Percentiles rank a stretch among this genome's conserved stretches.
phyloP scores from a whole-genome alignment of 73 alveolate species.

The Tetrahymena malaccensis region DNA sequence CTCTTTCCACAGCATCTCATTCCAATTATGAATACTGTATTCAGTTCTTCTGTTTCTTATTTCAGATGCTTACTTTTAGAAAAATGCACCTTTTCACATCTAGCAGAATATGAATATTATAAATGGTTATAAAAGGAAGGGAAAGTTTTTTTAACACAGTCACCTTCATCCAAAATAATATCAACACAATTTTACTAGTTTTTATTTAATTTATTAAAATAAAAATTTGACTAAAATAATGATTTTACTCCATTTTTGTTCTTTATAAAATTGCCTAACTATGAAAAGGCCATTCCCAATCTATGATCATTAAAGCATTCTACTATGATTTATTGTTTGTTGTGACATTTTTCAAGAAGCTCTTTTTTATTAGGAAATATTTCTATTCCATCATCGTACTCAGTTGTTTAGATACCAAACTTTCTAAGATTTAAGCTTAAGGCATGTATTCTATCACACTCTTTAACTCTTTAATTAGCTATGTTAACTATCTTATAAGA shows the following conservation, averaged over 20 bases:
- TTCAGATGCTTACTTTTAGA: not conserved
- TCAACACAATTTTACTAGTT: not conserved
- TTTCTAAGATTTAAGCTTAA: constrained; percentile 12
- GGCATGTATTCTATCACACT: constrained; percentile 45
- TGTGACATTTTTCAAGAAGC: not conserved
- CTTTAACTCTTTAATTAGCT: constrained; percentile 46
- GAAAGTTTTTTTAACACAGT: constrained; percentile 44
- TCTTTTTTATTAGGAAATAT: not conserved
- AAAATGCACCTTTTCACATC: not conserved
- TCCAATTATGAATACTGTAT: constrained; percentile 32
- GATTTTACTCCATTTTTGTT: not conserved
- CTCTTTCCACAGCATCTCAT: constrained; percentile 53
- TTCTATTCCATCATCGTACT: constrained; percentile 25
- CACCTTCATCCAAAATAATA: constrained; percentile 14
- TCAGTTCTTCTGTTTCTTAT: not conserved
- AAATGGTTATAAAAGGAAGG: constrained; percentile 46
- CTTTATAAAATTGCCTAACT: not conserved
- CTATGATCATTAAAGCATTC: constrained; percentile 46
- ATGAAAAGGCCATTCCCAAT: constrained; percentile 51
- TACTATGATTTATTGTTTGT: not conserved
- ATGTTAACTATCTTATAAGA: constrained; percentile 25
- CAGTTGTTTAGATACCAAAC: not conserved
- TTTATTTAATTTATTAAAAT: not conserved
- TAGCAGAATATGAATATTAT: not conserved
- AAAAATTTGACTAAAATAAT: too few relatives aligned